phyloP scores from a whole-genome alignment of 306 rosid genomes.

The barrel medic (Medicago truncatula) region DNA sequence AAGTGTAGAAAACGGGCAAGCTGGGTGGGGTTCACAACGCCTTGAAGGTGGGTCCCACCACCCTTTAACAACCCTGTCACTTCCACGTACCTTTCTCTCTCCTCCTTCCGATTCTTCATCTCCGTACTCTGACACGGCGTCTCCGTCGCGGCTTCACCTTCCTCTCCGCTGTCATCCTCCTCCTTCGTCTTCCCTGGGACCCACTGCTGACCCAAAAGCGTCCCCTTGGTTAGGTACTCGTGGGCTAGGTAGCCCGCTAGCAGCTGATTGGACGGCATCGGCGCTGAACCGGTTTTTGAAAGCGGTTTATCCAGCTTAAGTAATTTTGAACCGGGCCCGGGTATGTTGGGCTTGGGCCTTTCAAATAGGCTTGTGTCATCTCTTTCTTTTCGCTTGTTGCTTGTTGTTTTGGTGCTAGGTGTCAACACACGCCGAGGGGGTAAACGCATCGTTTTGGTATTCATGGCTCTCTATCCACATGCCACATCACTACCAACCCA shows the following conservation, averaged over 20 bases:
- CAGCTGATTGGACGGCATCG: slow-evolving; percentile 55
- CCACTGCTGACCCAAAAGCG: slow-evolving; percentile 74
- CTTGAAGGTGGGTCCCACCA: slow-evolving; percentile 70
- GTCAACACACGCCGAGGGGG: slow-evolving; percentile 88
- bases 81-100: slow-evolving; percentile 64
- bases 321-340: slow-evolving; percentile 40
- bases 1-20: slow-evolving; percentile 71
- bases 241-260: slow-evolving; percentile 89
- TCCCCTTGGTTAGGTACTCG: slow-evolving; percentile 79
- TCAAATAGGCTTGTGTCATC: slow-evolving; percentile 45
- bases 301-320: slow-evolving; percentile 48
- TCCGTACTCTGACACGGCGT: slow-evolving; percentile 32
- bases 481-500: slow-evolving; percentile 75
- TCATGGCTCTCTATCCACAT: slow-evolving; percentile 65
- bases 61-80: slow-evolving; percentile 63
- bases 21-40: slow-evolving; percentile 86
- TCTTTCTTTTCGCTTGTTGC: slow-evolving; percentile 71
- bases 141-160: slow-evolving; percentile 20
- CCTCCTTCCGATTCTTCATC: slow-evolving; percentile 23
- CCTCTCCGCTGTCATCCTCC: slow-evolving; percentile 23
- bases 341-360: slow-evolving; percentile 51
- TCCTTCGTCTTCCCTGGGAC: slow-evolving; percentile 40
- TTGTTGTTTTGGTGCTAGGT: slow-evolving; percentile 36
- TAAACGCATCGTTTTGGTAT: slow-evolving; percentile 96
- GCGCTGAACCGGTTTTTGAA: slow-evolving; percentile 29